Base-by-base conservation (phyloP, 176 grass and related monocot genomes). In the Cenchrus purpureus region DNA sequence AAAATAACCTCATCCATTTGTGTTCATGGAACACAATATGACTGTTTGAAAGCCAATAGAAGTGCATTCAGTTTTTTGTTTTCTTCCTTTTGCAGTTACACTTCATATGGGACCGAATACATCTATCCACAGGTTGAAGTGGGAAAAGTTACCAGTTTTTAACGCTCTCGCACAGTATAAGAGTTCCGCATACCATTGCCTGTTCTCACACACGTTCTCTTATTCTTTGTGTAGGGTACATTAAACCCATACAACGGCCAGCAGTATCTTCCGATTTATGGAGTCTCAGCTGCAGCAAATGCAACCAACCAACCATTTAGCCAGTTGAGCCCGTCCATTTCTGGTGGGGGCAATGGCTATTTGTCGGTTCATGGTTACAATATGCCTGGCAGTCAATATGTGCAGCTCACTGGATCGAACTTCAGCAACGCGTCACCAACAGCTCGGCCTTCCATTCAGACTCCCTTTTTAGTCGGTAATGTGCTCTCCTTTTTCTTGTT, bases 61-160 rank as follows among this genome's bases (percentile, higher is more conserved):
- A 62, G 70, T 54, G 22, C 62, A 86, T 92, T 95, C 55, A 81
- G 69, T 59, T 32, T 14, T 82, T 84, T 51, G 57, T 79, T 86
- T 88, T 75, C 19, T 65, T 89, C 69, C 48, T 75, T 88, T 94
- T 99, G 89, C 90, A 96, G 93, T 86, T 94, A 92, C 80, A 79
- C 88, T 73, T 65, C 88, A 79, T 99, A 94, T 92, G 97, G 93
- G 71, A 74, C 86, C 0, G 97, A 99, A 82, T 99, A 92, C 74
- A 84, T 92, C 81, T 96, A 96, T 83, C 90, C 91, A 88, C 97
- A 96, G 95, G 95, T 98, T 86, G 37, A 73, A 81, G 74, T 85
- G 70, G 79, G 83, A 87, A 83, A 85, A 64, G 51, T 74, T 71
- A 29, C 79, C 48, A 60, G 7, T 19, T 90, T 82, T 28, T 54